A percentile compares a stretch with the other conserved stretches of the same genome.
phyloP scores from a whole-genome alignment of 1,284 basidiomycete species.

The Salmacisia buchloeana region DNA sequence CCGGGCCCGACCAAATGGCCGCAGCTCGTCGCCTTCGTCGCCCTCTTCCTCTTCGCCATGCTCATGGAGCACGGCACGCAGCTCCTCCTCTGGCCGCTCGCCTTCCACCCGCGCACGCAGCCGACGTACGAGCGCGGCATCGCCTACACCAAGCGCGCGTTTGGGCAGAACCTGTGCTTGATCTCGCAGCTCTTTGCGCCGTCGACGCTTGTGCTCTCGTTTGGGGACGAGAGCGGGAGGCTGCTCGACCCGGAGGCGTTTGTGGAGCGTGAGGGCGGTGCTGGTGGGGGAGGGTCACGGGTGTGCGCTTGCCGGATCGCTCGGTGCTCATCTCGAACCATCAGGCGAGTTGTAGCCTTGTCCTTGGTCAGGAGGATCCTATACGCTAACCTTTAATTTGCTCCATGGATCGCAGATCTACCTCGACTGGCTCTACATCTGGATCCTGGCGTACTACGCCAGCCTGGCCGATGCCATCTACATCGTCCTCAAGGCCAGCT shows the following conservation, averaged over 20 bases:
- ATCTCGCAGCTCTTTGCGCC: constrained; percentile 37
- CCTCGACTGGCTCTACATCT: constrained; percentile 45
- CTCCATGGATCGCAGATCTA: constrained; percentile 39
- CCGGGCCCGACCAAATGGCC: not conserved
- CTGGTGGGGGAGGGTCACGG: constrained; percentile 15
- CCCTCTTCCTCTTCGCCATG: constrained; percentile 16
- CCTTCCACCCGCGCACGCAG: constrained; percentile 17
- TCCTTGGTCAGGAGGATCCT: not conserved
- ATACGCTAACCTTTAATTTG: not conserved
- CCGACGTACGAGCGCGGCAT: constrained; percentile 24
- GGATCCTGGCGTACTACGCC: constrained; percentile 38
- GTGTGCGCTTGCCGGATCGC: constrained; percentile 26
- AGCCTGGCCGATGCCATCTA: constrained; percentile 30
- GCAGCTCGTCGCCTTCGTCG: constrained; percentile 1
- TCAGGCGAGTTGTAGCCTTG: constrained; percentile 16
- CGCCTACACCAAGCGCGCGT: constrained; percentile 32
- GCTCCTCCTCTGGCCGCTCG: constrained; percentile 27
- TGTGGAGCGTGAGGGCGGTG: constrained; percentile 18
- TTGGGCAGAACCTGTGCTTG: constrained; percentile 23
- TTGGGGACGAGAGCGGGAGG: constrained; percentile 29
- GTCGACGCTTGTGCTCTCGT: constrained; percentile 31
- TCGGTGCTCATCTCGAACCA: constrained; percentile 39
- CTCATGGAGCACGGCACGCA: constrained; percentile 27
- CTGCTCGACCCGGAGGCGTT: constrained; percentile 30
- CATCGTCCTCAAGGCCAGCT: constrained; percentile 36